Percentiles rank a stretch among this genome's conserved stretches.
Evolutionary conservation across 495 filamentous ascomycete genomes (phyloP).

Genomic region (Podospora conica): DNA sequence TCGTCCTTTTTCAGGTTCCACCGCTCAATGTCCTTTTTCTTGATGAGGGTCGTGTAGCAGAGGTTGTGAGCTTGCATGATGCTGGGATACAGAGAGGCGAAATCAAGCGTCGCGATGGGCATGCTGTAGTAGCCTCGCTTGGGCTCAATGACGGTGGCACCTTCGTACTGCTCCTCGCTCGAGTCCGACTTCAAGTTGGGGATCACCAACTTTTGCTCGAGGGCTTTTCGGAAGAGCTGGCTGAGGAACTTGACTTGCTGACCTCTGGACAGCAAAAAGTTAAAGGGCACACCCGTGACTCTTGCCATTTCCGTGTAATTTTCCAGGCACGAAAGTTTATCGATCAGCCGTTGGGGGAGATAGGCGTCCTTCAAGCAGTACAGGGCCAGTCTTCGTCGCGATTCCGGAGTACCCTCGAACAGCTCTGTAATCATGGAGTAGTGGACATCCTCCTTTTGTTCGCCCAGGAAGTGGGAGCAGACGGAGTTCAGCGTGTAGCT

Average conservation of each 20-base stretch:
- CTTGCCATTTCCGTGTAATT: conserved; percentile 99
- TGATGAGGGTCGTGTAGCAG: conserved; percentile 93
- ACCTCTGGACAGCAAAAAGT: conserved; percentile 82
- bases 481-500: conserved; percentile 98
- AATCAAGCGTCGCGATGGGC: conserved; percentile 96
- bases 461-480: conserved; percentile 89
- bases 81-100: conserved; percentile 95
- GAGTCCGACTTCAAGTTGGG: conserved; percentile 66
- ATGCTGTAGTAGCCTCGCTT: conserved; percentile 86
- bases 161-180: conserved; percentile 84
- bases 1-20: conserved; percentile 71
- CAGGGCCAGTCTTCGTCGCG: conserved; percentile 79
- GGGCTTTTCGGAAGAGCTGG: conserved; percentile 90
- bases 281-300: conserved; percentile 97
- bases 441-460: conserved; percentile 99
- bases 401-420: conserved; percentile 91
- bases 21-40: conserved; percentile 69
- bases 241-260: conserved; percentile 98
- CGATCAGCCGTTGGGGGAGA: conserved; percentile 87
- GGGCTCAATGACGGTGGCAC: conserved; percentile 96
- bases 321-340: conserved; percentile 94
- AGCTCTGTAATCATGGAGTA: conserved; percentile 98
- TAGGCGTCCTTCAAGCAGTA: conserved; percentile 99
- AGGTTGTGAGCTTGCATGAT: conserved; percentile 99
- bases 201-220: conserved; percentile 87